Conservation (phyloP, 108 stramenopile species). For the Skeletonema tropicum region DNA sequence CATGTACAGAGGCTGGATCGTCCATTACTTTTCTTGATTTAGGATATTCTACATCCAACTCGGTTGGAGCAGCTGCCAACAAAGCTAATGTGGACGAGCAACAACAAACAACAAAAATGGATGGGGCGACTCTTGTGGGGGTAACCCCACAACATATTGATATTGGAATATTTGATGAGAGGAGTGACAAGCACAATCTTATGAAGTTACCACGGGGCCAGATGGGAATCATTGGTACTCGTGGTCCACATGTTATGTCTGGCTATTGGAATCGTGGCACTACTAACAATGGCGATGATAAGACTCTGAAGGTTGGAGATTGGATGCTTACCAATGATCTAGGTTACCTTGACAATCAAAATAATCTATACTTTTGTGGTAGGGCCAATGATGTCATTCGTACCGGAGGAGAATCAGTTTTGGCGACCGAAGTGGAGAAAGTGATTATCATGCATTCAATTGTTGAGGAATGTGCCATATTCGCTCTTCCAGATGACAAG, state of each 20-base stretch:
- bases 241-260: constrained; percentile 88
- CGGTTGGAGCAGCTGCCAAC: neutral
- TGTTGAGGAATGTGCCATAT: constrained; percentile 74
- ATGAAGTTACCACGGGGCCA: constrained; percentile 23
- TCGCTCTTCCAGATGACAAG: constrained; percentile 68
- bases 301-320: neutral
- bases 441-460: constrained; percentile 52
- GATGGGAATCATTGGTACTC: constrained; percentile 81
- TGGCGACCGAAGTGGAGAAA: constrained; percentile 87
- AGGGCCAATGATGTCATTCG: constrained; percentile 83
- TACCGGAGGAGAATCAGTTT: constrained; percentile 90
- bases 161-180: constrained; percentile 48
- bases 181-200: neutral
- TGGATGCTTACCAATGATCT: constrained; percentile 83
- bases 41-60: neutral
- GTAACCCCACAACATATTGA: constrained; percentile 68
- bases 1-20: constrained; percentile 94
- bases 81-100: neutral
- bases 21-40: constrained; percentile 84
- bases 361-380: constrained; percentile 77
- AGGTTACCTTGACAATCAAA: constrained; percentile 61
- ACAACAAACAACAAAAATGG: neutral
- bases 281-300: constrained; percentile 7
- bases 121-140: constrained; percentile 62
- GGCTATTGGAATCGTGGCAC: constrained; percentile 88